Evolutionary conservation across 2,329 filamentous ascomycete genomes (phyloP).

Genomic region (Elsinoe batatas): DNA sequence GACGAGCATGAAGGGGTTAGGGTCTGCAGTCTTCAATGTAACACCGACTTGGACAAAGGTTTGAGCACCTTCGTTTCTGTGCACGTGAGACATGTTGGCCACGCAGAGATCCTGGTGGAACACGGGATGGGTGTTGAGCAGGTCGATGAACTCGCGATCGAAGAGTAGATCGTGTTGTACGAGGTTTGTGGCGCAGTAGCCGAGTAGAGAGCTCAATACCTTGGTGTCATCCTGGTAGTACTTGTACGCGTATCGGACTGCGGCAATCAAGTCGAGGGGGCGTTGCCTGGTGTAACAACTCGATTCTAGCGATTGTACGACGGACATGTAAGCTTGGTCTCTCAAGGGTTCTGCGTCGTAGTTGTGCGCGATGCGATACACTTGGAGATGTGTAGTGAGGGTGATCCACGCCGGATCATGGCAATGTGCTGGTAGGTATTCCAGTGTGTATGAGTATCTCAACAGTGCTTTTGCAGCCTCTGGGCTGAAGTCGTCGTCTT

Average conservation of each 20-base stretch:
- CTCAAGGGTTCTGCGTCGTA: not conserved
- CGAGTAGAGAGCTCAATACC: not conserved
- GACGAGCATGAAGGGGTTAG: not conserved
- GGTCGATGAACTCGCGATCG: not conserved
- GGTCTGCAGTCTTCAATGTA: not conserved
- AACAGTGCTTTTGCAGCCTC: not conserved
- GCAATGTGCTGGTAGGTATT: not conserved
- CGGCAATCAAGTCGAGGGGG: not conserved
- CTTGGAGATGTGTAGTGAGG: not conserved
- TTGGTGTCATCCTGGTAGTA: not conserved
- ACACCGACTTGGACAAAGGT: conserved; percentile 6
- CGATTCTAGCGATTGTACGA: not conserved
- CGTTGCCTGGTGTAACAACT: not conserved
- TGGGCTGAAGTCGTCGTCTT: not conserved
- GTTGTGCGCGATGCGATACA: not conserved
- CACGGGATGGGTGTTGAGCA: not conserved
- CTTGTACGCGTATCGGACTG: not conserved
- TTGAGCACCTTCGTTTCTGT: not conserved
- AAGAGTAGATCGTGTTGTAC: conserved; percentile 3
- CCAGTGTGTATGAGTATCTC: not conserved
- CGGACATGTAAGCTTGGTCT: not conserved
- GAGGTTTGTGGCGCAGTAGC: conserved; percentile 6
- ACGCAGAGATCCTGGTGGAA: conserved; percentile 8
- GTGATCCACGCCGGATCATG: not conserved
- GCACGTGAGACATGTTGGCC: not conserved